Percentiles rank a stretch among this genome's conserved stretches.
These are phyloP conservation scores for Erodium texanum DNA, from an alignment of 441 rosid species.

Conservation along the genomic window DNA sequence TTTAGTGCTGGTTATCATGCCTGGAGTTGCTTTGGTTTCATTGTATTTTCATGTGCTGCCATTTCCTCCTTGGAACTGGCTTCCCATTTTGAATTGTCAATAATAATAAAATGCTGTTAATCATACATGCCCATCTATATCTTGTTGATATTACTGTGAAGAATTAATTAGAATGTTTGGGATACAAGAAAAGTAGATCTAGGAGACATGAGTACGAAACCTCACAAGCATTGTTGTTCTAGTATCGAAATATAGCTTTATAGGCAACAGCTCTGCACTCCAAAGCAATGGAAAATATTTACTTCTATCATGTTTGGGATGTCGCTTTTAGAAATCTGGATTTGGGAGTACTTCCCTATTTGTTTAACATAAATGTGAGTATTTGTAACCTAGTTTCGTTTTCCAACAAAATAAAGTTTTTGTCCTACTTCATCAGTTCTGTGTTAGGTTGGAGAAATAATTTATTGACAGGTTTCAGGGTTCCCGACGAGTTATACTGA, in stretches of 20 bases:
- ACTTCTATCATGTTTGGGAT: not conserved
- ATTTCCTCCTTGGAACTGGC: too few species aligned
- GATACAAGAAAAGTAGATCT: not conserved
- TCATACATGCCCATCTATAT: not conserved
- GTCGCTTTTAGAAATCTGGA: too few species aligned
- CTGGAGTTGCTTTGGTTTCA: too few species aligned
- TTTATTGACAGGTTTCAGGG: slow-evolving; percentile 91
- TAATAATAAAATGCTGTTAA: not conserved
- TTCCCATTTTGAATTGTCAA: too few species aligned
- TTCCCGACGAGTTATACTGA: slow-evolving; percentile 71
- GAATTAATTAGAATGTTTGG: not conserved
- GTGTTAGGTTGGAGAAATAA: slow-evolving; percentile 38
- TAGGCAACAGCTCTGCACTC: not conserved
- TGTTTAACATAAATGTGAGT: slow-evolving; percentile 3
- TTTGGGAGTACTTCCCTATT: not conserved
- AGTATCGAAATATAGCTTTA: not conserved
- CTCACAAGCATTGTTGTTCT: not conserved
- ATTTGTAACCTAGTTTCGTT: slow-evolving; percentile 9
- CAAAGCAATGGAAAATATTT: not conserved
- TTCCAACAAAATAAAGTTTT: slow-evolving; percentile 15
- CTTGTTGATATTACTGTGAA: not conserved
- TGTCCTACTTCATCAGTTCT: slow-evolving; percentile 27
- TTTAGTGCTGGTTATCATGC: not conserved
- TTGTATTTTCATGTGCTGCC: too few species aligned
- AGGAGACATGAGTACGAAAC: slow-evolving; percentile 2